Base-by-base conservation (phyloP, 2,329 filamentous ascomycete genomes). In the Colletotrichum tamarilloi region DNA sequence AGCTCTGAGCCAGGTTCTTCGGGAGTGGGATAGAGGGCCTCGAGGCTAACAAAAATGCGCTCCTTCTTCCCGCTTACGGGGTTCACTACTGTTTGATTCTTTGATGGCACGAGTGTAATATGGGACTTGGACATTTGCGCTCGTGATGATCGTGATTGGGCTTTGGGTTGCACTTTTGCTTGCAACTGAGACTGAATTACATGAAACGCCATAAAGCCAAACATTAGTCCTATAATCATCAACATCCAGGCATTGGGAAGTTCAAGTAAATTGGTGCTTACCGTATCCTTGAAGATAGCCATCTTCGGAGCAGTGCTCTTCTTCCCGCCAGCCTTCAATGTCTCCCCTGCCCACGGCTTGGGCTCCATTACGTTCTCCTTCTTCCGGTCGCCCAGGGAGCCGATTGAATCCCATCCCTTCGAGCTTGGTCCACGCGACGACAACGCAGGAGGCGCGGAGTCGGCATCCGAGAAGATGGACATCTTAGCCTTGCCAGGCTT, bases 201-300 rank as follows among this genome's bases (percentile, higher is more conserved):
- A 88, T 82, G 84, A 85, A 84, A 79, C 81, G 82, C 85, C 72
- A 77, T 67, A 76, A 76, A 90, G 82, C 74, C 74, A 76, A 65
- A 81, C 88, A 96, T 98, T 98, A 98, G 95, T 98, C 95, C 95
- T 98, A 90, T 90, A 88, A 89, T 92, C 88, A 95, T 97, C 94
- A 97, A 97, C 90, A 95, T 88, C 82, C 88, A 89, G 87, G 81
- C 84, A 84, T 81, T 83, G 81, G 81, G 77, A 79, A 77, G 76
- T 77, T 75, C 76, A 77, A 76, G 75, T 76, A 77, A 80, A 46
- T 81, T 77, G 78, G 76, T 78, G 75, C 95, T 92, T 93, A 99
- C 97, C 93, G 93, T 88, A 88, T 99, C 97, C 87, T 94, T 96
- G 87, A 98, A 99, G 58, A 99, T 90, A 80, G 92, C 87, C 92